Evolutionary conservation across 164 flowering plant species (phyloP).

Genomic region (Amborella trichopoda): DNA sequence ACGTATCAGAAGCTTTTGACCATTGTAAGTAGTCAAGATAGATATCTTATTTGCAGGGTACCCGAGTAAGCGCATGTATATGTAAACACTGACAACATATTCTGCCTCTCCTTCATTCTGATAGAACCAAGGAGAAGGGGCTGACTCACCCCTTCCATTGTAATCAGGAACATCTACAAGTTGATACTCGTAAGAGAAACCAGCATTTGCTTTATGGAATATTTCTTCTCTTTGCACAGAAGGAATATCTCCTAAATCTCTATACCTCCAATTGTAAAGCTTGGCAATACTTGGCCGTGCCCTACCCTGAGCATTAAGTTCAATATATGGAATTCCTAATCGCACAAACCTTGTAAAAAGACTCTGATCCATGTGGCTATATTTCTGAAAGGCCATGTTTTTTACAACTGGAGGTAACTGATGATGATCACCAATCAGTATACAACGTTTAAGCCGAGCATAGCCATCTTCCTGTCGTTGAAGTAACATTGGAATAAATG

Average conservation of each 20-base stretch:
- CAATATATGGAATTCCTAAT: slow-evolving; percentile 89
- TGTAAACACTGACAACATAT: slow-evolving; percentile 84
- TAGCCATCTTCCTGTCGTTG: slow-evolving; percentile 98
- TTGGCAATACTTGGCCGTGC: slow-evolving; percentile 90
- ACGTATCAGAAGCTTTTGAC: slow-evolving; percentile 94
- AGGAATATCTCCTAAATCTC: slow-evolving; percentile 91
- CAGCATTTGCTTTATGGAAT: slow-evolving; percentile 84
- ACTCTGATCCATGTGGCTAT: slow-evolving; percentile 99
- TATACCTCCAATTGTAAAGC: slow-evolving; percentile 95
- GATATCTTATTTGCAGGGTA: slow-evolving; percentile 93
- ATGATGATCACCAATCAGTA: slow-evolving; percentile 98
- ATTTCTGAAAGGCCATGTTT: slow-evolving; percentile 99
- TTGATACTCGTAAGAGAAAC: slow-evolving; percentile 89
- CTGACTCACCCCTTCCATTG: slow-evolving; percentile 74
- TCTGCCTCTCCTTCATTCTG: slow-evolving; percentile 99
- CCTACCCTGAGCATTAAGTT: slow-evolving; percentile 98
- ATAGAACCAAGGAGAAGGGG: slow-evolving; percentile 99
- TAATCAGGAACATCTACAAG: slow-evolving; percentile 92
- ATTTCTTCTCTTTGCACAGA: slow-evolving; percentile 45
- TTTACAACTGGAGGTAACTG: slow-evolving; percentile 99
- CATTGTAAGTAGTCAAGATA: slow-evolving; percentile 94
- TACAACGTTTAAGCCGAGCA: slow-evolving; percentile 93
- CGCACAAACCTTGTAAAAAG: slow-evolving; percentile 96
- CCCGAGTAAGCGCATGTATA: slow-evolving; percentile 88
- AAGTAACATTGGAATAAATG: slow-evolving; percentile 95